Base-by-base conservation (phyloP, 2,329 filamentous ascomycete genomes). In the Sclerotinia borealis region DNA sequence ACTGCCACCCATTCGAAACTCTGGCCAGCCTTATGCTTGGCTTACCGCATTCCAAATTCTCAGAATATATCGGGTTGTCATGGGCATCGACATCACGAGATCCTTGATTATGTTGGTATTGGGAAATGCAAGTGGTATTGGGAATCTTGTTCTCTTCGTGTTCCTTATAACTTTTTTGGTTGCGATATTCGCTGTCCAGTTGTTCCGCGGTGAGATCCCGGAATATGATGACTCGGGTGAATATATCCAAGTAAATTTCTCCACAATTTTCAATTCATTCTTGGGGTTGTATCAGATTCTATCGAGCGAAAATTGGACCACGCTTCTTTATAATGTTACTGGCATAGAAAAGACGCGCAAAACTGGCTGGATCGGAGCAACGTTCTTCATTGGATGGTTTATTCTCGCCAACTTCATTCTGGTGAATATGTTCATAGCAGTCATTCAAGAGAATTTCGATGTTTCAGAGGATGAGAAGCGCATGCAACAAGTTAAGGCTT, bases 381-480 rank as follows among this genome's bases (percentile, higher is more conserved):
- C 91, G 1, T 97, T 99, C 71, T 83, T 96, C 69, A 91, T 97
- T 67, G 83, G 93, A 69, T 99, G 95, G 95, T 98, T 96, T 76
- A 95, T 96, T 63, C 83, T 99, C 49, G 84, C 92, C 7, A 97
- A 96, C 76, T 93, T 98, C 74, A 96, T 99, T 77, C 85, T 98
- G 66, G 79, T 99, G 79, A 99, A 98, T 74, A 99, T 99, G 95
- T 99, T 99, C 81, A 98, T 99, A 90, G 95, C 95, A 81, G 95
- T 99, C 78, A 99, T 99, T 68, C 95, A 99, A 76, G 95, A 99
- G 74, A 99, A 96, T 73, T 99, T 99, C 74, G 95, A 99, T 77
- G 92, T 99, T 31, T 96, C 93, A 4, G 95, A 99, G 75, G 96
- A 99, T 74, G 93, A 98, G 75, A 99, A 99, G 77, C 92, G 96